Percentiles rank a stretch among this genome's conserved stretches.
Evolutionary conservation across 148 eudicot species (phyloP).

Genomic region (Camellia sinensis): DNA sequence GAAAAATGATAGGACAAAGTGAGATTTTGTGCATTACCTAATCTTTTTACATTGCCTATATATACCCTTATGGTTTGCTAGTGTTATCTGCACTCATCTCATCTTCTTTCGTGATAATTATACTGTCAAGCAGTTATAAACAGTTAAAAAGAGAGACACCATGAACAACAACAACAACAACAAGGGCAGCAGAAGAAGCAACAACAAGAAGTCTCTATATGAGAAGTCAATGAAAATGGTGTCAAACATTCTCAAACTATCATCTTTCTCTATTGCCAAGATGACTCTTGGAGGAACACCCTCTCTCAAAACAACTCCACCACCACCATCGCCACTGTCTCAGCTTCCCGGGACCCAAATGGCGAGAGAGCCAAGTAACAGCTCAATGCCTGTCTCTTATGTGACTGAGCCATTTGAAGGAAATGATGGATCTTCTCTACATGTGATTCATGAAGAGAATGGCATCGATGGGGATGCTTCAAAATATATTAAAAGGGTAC

Average conservation of each 20-base stretch:
- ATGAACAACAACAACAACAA: constrained; percentile 21
- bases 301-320: neutral
- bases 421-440: neutral
- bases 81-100: no score
- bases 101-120: neutral
- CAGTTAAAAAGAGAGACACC: neutral
- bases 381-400: constrained; percentile 19
- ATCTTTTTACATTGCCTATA: no score
- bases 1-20: no score
- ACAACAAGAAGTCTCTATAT: constrained; percentile 24
- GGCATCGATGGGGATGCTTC: constrained; percentile 20
- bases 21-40: no score
- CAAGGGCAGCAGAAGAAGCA: neutral
- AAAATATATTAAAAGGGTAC: constrained; percentile 27
- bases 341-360: neutral
- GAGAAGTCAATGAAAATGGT: constrained; percentile 33
- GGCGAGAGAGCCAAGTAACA: constrained; percentile 14
- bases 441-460: constrained; percentile 13
- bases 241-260: constrained; percentile 21
- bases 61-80: no score
- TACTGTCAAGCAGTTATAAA: neutral
- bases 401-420: constrained; percentile 17
- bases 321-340: neutral
- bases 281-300: constrained; percentile 18
- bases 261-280: constrained; percentile 26